phyloP scores from a whole-genome alignment of 2,329 filamentous ascomycete genomes.

The Calcarisporium arbuscula region DNA sequence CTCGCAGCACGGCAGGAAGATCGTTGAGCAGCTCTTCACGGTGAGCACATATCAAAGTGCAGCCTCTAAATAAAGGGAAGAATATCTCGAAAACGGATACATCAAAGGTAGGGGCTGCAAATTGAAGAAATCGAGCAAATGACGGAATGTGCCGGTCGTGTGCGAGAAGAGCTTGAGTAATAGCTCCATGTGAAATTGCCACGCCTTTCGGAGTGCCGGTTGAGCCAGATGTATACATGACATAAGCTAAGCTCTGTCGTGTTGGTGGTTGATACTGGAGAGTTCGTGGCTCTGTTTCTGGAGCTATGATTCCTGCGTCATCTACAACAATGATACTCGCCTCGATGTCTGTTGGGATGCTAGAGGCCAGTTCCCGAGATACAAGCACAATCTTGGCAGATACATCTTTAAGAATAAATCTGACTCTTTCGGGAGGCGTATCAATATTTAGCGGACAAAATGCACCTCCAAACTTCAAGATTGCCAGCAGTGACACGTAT shows the following conservation, averaged over 20 bases:
- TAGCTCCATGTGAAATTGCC: slow-evolving; percentile 70
- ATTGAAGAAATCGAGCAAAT: slow-evolving; percentile 80
- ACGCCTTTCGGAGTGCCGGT: slow-evolving; percentile 89
- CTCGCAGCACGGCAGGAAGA: slow-evolving; percentile 59
- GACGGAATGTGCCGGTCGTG: slow-evolving; percentile 71
- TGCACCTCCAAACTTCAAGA: slow-evolving; percentile 74
- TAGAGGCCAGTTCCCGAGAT: slow-evolving; percentile 38
- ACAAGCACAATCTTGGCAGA: slow-evolving; percentile 63
- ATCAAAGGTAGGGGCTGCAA: slow-evolving; percentile 88
- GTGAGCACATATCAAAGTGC: slow-evolving; percentile 66
- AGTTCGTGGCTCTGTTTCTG: slow-evolving; percentile 3
- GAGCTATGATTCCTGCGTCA: slow-evolving; percentile 2
- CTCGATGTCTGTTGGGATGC: slow-evolving; percentile 26
- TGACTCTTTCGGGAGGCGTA: slow-evolving; percentile 67
- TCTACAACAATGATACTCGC: slow-evolving; percentile 31
- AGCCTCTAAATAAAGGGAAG: slow-evolving; percentile 71
- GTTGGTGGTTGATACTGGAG: slow-evolving; percentile 12
- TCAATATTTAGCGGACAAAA: slow-evolving; percentile 83
- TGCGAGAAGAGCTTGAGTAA: slow-evolving; percentile 73
- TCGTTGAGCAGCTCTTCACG: slow-evolving; percentile 68
- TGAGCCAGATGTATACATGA: slow-evolving; percentile 91
- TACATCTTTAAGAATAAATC: slow-evolving; percentile 76
- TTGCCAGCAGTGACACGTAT: slow-evolving; percentile 70
- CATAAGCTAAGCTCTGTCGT: slow-evolving; percentile 60
- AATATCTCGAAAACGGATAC: slow-evolving; percentile 95